These are phyloP conservation scores for Fusarium sp. DNA, from an alignment of 2,329 filamentous ascomycete species.

Conservation along the genomic window DNA sequence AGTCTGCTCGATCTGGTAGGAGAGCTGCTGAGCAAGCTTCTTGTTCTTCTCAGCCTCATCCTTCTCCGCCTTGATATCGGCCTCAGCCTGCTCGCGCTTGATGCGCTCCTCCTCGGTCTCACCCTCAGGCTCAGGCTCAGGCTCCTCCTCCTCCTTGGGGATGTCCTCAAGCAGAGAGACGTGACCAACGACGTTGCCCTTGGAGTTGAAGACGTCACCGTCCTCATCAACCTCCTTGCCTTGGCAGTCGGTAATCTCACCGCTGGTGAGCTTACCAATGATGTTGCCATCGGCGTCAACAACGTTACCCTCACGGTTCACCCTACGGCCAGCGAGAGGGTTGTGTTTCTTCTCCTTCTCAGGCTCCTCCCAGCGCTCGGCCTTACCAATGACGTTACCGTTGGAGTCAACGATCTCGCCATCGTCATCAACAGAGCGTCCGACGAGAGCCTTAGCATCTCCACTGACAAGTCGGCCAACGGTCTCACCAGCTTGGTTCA, in stretches of 20 bases:
- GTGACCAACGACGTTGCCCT: constrained; percentile 75
- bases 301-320: constrained; percentile 71
- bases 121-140: constrained; percentile 60
- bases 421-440: constrained; percentile 82
- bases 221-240: constrained; percentile 79
- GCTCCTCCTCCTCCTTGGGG: constrained; percentile 56
- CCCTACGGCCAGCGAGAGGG: constrained; percentile 65
- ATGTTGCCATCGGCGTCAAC: constrained; percentile 69
- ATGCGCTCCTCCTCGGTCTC: constrained; percentile 58
- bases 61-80: constrained; percentile 63
- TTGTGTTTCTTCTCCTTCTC: constrained; percentile 65
- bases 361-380: constrained; percentile 70
- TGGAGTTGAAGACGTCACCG: constrained; percentile 77
- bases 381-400: constrained; percentile 68
- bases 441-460: constrained; percentile 77
- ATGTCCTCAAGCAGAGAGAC: constrained; percentile 74
- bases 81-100: constrained; percentile 51
- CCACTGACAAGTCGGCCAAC: constrained; percentile 79
- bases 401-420: constrained; percentile 86
- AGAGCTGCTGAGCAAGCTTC: constrained; percentile 83
- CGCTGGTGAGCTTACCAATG: constrained; percentile 75
- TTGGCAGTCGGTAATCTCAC: constrained; percentile 72
- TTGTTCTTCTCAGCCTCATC: constrained; percentile 73
- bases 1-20: constrained; percentile 77
- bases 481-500: constrained; percentile 74